A percentile compares a stretch with the other conserved stretches of the same genome.
phyloP scores from a whole-genome alignment of 768 basidiomycete genomes.

The Xanthoconium stramineum region DNA sequence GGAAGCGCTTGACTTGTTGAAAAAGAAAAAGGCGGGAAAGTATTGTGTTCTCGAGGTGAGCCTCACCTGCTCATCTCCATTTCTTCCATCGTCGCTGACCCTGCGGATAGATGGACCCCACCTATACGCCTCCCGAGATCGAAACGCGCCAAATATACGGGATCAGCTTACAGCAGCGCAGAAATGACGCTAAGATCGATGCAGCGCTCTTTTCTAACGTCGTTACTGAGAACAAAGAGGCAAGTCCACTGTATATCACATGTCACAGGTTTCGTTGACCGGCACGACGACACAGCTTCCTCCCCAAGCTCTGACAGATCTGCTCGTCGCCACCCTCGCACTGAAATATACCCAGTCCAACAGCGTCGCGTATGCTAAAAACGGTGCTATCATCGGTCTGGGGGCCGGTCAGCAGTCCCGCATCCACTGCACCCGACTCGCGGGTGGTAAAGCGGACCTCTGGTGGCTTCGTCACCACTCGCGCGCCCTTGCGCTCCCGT shows the following conservation, averaged over 20 bases:
- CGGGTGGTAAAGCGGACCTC: slow-evolving; percentile 95
- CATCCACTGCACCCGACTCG: slow-evolving; percentile 98
- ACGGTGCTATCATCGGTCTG: slow-evolving; percentile 90
- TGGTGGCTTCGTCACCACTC: slow-evolving; percentile 99
- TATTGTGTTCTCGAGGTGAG: slow-evolving; percentile 93
- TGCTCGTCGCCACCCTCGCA: slow-evolving; percentile 94
- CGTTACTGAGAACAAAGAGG: slow-evolving; percentile 86
- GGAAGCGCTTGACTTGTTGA: slow-evolving; percentile 85
- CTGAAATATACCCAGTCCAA: slow-evolving; percentile 99
- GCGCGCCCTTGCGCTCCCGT: slow-evolving; percentile 85
- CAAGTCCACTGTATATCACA: slow-evolving; percentile 31
- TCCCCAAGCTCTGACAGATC: slow-evolving; percentile 72
- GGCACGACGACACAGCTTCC: slow-evolving; percentile 54
- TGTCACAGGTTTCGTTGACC: not conserved
- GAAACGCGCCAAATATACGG: slow-evolving; percentile 98
- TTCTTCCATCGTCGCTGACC: slow-evolving; percentile 5
- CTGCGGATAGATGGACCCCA: slow-evolving; percentile 74
- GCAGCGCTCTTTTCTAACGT: slow-evolving; percentile 78
- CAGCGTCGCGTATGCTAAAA: slow-evolving; percentile 92
- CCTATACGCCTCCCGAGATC: slow-evolving; percentile 69
- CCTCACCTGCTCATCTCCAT: slow-evolving; percentile 3
- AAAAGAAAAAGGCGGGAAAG: slow-evolving; percentile 97
- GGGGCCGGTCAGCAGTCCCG: slow-evolving; percentile 98
- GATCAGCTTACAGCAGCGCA: slow-evolving; percentile 80
- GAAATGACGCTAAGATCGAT: slow-evolving; percentile 90